Base-by-base conservation (phyloP, 2,329 filamentous ascomycete species). In the Apiospora rasikravindrae region DNA sequence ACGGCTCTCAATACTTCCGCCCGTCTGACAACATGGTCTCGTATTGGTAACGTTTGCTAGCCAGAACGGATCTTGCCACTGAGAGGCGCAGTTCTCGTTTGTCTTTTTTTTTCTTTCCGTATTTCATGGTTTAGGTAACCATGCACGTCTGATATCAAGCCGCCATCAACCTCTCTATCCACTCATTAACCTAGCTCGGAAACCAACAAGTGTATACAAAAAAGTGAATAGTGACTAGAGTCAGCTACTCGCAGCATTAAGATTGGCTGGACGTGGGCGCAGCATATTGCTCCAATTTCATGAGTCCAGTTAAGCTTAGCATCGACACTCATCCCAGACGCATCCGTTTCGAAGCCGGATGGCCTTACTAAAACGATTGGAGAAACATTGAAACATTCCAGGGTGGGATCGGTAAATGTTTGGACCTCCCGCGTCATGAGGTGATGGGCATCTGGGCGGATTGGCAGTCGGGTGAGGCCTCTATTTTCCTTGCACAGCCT, bases 321-420 rank as follows among this genome's bases (percentile, higher is more conserved):
- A 37, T 33, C 29, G 26, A 61, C 33, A 26, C 51, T 33, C 51
- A 57, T 57, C 51, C 53, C 53, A 61, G 19, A 22, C 57, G 40
- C 57, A 6, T 64, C 57, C 33, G 57, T 64, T 64, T 64, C 57
- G 33, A 64, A 40, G 57, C 57, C 57, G 33, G 57, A 64, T 40
- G 57, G 57, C 57, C 57, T 22, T 40, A 64, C 57, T n/a, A n/a
- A 33, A 37, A 40, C 22, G 57, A 64, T 64, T 64, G 57, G 57
- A 64, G 57, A 64, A 64, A 64, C 57, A 64, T 64, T 64, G 57
- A 64, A 64, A 64, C 57, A 64, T 40, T n/a, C 19, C 57, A 64
- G 57, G 57, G 57, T 40, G 8, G 33, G 22, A 40, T 64, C 33
- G 53, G 53, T 37, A 37, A 33, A 33, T 61, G 53, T 61, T 61